phyloP scores from a whole-genome alignment of 305 asterid species.

The Fraxinus baroniana region DNA sequence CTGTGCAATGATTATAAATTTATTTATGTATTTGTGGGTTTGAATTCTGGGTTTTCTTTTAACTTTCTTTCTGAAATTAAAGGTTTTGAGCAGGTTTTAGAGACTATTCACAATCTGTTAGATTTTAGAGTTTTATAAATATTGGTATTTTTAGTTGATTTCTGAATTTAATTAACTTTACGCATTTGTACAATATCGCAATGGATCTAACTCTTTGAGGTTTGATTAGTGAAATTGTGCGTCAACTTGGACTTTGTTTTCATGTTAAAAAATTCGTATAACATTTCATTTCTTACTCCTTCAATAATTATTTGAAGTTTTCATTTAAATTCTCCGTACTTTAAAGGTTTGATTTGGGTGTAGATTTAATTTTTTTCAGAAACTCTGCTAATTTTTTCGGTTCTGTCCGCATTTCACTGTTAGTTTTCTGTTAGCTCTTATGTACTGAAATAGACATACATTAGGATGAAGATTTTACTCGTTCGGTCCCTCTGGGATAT shows the following conservation, averaged over 20 bases:
- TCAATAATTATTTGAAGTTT: background rate
- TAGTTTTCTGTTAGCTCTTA: background rate
- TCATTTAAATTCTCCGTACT: background rate
- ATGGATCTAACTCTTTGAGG: background rate
- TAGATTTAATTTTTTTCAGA: background rate
- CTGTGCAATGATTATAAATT: background rate
- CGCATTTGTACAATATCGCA: background rate
- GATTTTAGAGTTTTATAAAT: background rate
- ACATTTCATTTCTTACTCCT: background rate
- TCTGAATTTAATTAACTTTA: background rate
- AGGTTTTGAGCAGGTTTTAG: background rate
- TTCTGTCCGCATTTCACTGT: background rate
- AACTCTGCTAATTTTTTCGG: background rate
- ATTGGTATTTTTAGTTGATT: background rate
- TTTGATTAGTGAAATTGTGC: slow-evolving; percentile 11
- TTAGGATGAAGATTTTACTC: background rate
- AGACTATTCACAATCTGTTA: background rate
- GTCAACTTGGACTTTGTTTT: slow-evolving; percentile 15
- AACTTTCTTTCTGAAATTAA: background rate
- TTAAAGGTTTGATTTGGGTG: background rate
- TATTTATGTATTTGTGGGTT: slow-evolving; percentile 2
- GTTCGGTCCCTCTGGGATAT: background rate
- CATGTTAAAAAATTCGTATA: background rate
- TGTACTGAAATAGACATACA: background rate
- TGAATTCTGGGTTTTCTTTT: background rate